These are phyloP conservation scores for Anthostomella pinea DNA, from an alignment of 2,329 filamentous ascomycete genomes.

Conservation along the genomic window DNA sequence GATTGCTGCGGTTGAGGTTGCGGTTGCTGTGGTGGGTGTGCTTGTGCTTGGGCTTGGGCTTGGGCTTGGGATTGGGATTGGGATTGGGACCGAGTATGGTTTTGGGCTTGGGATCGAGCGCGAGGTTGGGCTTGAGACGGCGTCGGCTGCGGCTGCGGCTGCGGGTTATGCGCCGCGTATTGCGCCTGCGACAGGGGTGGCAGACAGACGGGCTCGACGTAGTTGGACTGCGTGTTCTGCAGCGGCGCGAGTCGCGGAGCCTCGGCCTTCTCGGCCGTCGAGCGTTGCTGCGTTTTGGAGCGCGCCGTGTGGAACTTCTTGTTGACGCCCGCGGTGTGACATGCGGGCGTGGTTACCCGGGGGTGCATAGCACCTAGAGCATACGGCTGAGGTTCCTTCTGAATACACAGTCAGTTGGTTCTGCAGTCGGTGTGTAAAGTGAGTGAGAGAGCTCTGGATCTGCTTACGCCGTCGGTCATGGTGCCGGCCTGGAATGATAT, in stretches of 20 bases:
- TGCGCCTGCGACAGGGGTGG: constrained; percentile 27
- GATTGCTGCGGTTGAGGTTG: constrained; percentile 10
- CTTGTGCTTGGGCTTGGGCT: constrained; percentile 19
- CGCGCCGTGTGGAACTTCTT: constrained; percentile 22
- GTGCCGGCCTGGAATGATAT: constrained; percentile 40
- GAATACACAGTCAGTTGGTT: constrained; percentile 10
- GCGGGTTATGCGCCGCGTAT: constrained; percentile 22
- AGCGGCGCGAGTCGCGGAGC: constrained; percentile 23
- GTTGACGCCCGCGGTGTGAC: constrained; percentile 15
- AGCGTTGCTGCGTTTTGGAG: constrained; percentile 18
- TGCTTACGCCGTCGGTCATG: constrained; percentile 48
- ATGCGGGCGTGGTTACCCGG: constrained; percentile 18
- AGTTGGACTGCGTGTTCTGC: constrained; percentile 23
- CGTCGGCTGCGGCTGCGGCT: constrained; percentile 13
- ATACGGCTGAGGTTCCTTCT: constrained; percentile 26
- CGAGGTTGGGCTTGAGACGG: constrained; percentile 18
- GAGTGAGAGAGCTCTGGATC: neutral
- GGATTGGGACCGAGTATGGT: constrained; percentile 16
- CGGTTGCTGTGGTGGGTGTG: constrained; percentile 13
- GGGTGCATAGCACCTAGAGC: constrained; percentile 25
- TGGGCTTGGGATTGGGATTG: constrained; percentile 17
- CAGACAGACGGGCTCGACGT: constrained; percentile 26
- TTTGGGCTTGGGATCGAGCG: constrained; percentile 18
- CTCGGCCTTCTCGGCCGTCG: constrained; percentile 14
- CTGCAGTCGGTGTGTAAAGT: neutral